Base-by-base conservation (phyloP, 1,139 yeast species). In the Blastobotrys proliferans region DNA sequence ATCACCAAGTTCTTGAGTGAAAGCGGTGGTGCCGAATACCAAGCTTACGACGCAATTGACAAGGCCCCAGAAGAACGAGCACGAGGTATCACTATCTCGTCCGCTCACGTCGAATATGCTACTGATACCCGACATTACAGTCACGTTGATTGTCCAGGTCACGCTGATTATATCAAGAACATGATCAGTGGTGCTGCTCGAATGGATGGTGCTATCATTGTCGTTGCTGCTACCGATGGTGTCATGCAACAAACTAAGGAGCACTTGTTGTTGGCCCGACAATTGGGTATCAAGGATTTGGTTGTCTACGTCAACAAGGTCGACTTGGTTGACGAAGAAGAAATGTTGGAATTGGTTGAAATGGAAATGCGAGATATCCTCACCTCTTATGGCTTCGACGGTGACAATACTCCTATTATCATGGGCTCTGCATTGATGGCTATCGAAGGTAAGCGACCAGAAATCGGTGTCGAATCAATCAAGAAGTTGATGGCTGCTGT, bases 191-290 rank as follows among this genome's bases (percentile, higher is more conserved):
- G 97, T 81, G 97, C 97, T 60, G 96, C 97, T 59, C 96, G 92
- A 70, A 90, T 90, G 97, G 98, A 92, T 68, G 97, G 97, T 76
- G 98, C 97, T 57, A 90, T 92, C 61, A 90, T 92, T 73, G 98
- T 92, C 54, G 98, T 92, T 69, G 97, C 97, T 63, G 98, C 98
- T 53, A 77, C 95, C 49, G 98, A 92, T 64, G 98, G 98, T 64
- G 96, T 90, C 73, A 92, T 92, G 98, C 97, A 97, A 64, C 98
- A 92, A 76, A 94, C 98, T 58, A 85, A 97, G 76, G 98, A 92
- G 74, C 98, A 92, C 73, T 77, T 92, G 75, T 75, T 92, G 69
- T 81, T 92, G 64, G 98, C 98, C 53, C 88, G 97, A 77, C 98
- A 92, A 76, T 97, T 92, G 65, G 99, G 99, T 78, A 95, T 92